phyloP scores from a whole-genome alignment of 805 yeast genomes.

The Ogataea populi-albae region DNA sequence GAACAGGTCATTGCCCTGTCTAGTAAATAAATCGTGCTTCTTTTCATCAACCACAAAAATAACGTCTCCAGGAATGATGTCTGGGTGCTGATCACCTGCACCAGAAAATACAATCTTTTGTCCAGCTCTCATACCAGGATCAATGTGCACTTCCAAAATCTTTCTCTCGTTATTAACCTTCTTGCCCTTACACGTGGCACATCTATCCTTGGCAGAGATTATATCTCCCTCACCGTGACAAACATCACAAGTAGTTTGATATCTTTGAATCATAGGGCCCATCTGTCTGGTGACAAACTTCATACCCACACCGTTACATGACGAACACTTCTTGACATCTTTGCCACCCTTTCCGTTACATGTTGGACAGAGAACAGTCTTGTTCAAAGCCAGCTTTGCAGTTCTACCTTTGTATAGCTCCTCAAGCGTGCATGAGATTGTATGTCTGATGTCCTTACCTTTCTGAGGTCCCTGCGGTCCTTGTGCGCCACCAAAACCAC shows the following conservation, averaged over 20 bases:
- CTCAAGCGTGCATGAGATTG: conserved; percentile 80
- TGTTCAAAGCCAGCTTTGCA: conserved; percentile 89
- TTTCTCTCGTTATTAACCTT: conserved; percentile 86
- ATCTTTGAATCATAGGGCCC: conserved; percentile 99
- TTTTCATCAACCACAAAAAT: conserved; percentile 87
- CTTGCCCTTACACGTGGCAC: conserved; percentile 85
- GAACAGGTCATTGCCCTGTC: conserved; percentile 85
- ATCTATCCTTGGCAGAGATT: conserved; percentile 80
- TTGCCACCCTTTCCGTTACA: conserved; percentile 98
- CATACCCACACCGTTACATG: conserved; percentile 91
- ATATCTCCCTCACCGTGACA: conserved; percentile 94
- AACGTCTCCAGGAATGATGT: conserved; percentile 94
- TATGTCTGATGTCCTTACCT: conserved; percentile 90
- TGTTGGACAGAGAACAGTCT: conserved; percentile 79
- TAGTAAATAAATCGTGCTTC: conserved; percentile 76
- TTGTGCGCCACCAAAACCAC: conserved; percentile 62
- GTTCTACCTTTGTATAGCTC: conserved; percentile 93
- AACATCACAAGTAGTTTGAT: conserved; percentile 88
- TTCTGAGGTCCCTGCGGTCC: conserved; percentile 80
- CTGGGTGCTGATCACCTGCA: conserved; percentile 97
- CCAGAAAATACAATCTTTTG: conserved; percentile 88
- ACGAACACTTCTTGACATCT: conserved; percentile 79
- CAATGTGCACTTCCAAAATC: conserved; percentile 89
- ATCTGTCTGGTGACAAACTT: conserved; percentile 92
- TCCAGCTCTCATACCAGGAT: conserved; percentile 96